Percentiles rank a stretch among this genome's conserved stretches.
These are phyloP conservation scores for Fusarium algeriense DNA, from an alignment of 2,329 filamentous ascomycete species.

Conservation along the genomic window DNA sequence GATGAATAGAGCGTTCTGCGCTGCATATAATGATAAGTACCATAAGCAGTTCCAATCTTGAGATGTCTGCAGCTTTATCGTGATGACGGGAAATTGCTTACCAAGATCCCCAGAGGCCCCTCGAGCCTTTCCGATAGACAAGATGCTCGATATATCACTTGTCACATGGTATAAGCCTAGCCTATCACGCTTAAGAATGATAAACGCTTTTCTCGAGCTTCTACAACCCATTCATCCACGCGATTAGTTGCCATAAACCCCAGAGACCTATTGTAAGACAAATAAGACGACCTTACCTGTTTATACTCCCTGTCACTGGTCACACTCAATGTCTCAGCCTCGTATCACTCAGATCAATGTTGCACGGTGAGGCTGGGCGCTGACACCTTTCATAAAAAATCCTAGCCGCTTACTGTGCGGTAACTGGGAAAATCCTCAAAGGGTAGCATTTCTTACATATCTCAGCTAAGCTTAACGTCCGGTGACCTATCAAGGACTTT, in stretches of 20 bases:
- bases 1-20: neutral
- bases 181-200: too few relatives aligned
- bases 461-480: conserved; percentile 10
- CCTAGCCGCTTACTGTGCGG: neutral
- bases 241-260: too few relatives aligned
- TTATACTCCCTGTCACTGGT: neutral
- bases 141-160: too few relatives aligned
- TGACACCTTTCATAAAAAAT: neutral
- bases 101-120: neutral
- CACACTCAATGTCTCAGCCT: neutral
- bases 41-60: neutral
- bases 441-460: conserved; percentile 1
- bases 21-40: neutral
- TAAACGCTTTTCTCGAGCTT: too few relatives aligned
- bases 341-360: neutral
- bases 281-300: neutral
- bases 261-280: fast-evolving
- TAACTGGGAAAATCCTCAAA: fast-evolving
- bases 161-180: too few relatives aligned
- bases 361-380: neutral
- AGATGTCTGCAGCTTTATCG: conserved; percentile 2
- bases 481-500: neutral
- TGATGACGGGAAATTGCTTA: conserved; percentile 8
- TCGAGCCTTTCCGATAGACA: too few relatives aligned
- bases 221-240: too few relatives aligned